Evolutionary conservation across 192 early-diverging fungal genomes (phyloP).

Genomic region (Linderina pennispora): DNA sequence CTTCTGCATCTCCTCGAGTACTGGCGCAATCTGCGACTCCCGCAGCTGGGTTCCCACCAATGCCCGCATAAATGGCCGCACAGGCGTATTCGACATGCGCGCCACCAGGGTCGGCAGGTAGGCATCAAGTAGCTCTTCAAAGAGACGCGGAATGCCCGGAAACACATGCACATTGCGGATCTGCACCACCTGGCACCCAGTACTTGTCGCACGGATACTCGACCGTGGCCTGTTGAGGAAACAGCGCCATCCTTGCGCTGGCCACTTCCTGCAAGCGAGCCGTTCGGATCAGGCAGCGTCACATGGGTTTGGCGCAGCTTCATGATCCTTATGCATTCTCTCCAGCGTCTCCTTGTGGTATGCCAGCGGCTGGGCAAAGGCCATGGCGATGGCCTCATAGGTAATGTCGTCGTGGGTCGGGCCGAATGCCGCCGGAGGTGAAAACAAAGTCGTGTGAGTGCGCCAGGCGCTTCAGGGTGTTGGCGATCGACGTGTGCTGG

Average conservation of each 20-base stretch:
- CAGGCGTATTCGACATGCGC: neutral
- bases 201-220: conserved; percentile 42
- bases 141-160: conserved; percentile 63
- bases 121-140: conserved; percentile 29
- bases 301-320: neutral
- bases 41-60: conserved; percentile 14
- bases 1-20: conserved; percentile 16
- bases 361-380: conserved; percentile 49
- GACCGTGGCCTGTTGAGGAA: conserved; percentile 44
- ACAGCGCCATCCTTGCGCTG: conserved; percentile 59
- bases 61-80: conserved; percentile 9
- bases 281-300: conserved; percentile 22
- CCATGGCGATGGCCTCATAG: conserved; percentile 54
- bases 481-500: conserved; percentile 23
- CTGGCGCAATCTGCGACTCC: conserved; percentile 25
- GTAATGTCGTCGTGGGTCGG: conserved; percentile 67
- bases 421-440: conserved; percentile 71
- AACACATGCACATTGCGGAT: conserved; percentile 56
- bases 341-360: conserved; percentile 51
- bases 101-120: conserved; percentile 16
- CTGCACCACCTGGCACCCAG: conserved; percentile 68
- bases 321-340: conserved; percentile 48
- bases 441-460: conserved; percentile 52
- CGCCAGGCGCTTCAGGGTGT: conserved; percentile 47
- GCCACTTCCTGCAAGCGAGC: conserved; percentile 26